A percentile compares a stretch with the other conserved stretches of the same genome.
phyloP scores from a whole-genome alignment of 2,329 filamentous ascomycete genomes.

The Fusarium algeriense region DNA sequence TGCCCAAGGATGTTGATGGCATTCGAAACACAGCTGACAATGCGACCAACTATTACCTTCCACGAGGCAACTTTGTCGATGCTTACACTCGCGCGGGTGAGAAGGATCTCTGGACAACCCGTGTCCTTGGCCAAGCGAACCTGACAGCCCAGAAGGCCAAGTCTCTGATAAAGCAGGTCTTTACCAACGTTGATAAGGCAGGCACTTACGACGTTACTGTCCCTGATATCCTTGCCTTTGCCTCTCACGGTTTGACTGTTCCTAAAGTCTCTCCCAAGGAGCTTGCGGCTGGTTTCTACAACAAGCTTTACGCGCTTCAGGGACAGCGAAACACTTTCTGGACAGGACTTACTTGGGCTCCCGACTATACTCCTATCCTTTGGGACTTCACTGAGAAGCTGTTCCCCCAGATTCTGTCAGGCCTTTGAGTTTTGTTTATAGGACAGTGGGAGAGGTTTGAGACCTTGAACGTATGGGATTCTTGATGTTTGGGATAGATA shows the following conservation, averaged over 20 bases:
- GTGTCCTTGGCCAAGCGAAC: constrained; percentile 10
- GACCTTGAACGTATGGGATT: no score
- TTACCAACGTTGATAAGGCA: constrained; percentile 4
- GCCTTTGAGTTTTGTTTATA: background rate
- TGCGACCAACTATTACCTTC: constrained; percentile 12
- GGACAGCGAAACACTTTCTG: constrained; percentile 54
- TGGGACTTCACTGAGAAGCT: constrained; percentile 44
- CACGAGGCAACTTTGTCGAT: constrained; percentile 15
- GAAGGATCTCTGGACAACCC: constrained; percentile 15
- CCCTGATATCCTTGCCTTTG: constrained; percentile 33
- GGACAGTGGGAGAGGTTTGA: no score
- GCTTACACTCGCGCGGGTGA: background rate
- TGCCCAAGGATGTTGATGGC: constrained; percentile 6
- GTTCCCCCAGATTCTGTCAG: constrained; percentile 8
- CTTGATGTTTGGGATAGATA: no score
- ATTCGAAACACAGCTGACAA: constrained; percentile 30
- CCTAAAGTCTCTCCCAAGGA: constrained; percentile 45
- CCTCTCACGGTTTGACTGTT: constrained; percentile 36
- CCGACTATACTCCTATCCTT: constrained; percentile 42
- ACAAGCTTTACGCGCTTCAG: constrained; percentile 51
- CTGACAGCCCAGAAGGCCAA: constrained; percentile 5
- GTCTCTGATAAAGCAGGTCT: constrained; percentile 6
- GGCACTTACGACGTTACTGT: constrained; percentile 13
- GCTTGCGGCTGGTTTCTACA: constrained; percentile 51
- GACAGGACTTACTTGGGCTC: constrained; percentile 45